Evolutionary conservation across 164 flowering plant species (phyloP), one percentile per base, ranked within the genome.

Genomic region (Tinospora cordifolia): DNA sequence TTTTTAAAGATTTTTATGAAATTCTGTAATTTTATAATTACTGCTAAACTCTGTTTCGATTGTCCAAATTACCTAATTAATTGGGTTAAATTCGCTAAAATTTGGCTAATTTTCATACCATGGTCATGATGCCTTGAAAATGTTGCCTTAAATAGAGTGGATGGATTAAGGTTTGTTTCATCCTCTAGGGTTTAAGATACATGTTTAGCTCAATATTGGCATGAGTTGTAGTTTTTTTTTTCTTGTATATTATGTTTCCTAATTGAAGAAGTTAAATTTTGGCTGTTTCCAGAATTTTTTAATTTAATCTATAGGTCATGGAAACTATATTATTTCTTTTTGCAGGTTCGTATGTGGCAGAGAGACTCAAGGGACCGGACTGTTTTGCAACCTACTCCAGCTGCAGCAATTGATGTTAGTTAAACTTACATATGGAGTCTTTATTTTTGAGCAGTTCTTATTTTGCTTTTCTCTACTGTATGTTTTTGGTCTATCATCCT

Each of bases 401-500:
- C 96, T 22, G 99, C 98, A 74, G 90, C 93, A 24, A 83, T 95
- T 74, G 99, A 95, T 95, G 99, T 92, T n/a, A 85, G 96, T 84
- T 54, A 40, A 40, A 36, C 60, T n/a, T 38, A 41, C 69, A 68
- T 39, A 39, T 65, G 21, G 21, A 65, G 13, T 65, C 26, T 65
- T 38, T 36, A 58, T 58, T 6, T 6, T 38, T 26, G 10, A n/a
- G 38, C 8, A 27, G 19, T 36, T 36, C 1, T 21, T 34, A 15
- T 39, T 40, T 41, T 40, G 8, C 36, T 11, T 62, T 21, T 13
- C 25, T 62, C 25, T 30, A 62, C 34, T 25, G 34, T 30, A 26
- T 25, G 34, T 30, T 14, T 62, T 62, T 24, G 17, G 34, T 25
- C 30, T 62, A 14, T 22, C 17, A 10, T 62, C 25, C 27, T 24